Evolutionary conservation across 345 rosid genomes (phyloP).

Genomic region (Salix dunnii): DNA sequence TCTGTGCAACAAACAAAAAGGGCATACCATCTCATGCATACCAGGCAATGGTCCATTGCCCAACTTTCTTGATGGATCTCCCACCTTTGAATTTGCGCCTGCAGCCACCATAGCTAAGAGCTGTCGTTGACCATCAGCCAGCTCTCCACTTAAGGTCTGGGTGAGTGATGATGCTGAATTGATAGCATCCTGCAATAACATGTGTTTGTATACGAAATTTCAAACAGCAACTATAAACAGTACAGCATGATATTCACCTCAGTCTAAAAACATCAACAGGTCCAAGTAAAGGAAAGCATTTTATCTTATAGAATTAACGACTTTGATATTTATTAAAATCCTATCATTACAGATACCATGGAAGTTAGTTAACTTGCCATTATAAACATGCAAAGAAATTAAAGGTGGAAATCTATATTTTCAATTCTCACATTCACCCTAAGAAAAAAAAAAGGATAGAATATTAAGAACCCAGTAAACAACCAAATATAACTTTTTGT

Average conservation of each 20-base stretch:
- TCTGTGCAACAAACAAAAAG: neutral
- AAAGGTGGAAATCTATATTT: neutral
- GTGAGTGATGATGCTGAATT: constrained; percentile 67
- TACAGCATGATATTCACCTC: neutral
- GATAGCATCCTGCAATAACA: constrained; percentile 60
- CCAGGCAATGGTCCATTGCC: constrained; percentile 64
- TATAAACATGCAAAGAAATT: neutral
- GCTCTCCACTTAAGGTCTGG: constrained; percentile 67
- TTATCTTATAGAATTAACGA: neutral
- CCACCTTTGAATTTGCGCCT: constrained; percentile 52
- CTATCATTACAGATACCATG: neutral
- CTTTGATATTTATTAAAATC: neutral
- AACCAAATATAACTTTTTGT: neutral
- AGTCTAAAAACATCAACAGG: neutral
- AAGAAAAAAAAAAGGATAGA: neutral
- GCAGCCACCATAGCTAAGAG: constrained; percentile 63
- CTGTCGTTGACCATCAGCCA: constrained; percentile 75
- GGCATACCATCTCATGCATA: constrained; percentile 61
- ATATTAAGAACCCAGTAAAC: neutral
- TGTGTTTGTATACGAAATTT: neutral
- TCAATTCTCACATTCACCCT: neutral
- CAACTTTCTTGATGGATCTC: constrained; percentile 41
- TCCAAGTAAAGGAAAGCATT: neutral
- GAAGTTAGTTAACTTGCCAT: neutral
- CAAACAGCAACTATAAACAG: neutral